Percentiles rank a stretch among this genome's conserved stretches.
Evolutionary conservation across 2,329 filamentous ascomycete species (phyloP).

Genomic region (Ophiostoma piceae): DNA sequence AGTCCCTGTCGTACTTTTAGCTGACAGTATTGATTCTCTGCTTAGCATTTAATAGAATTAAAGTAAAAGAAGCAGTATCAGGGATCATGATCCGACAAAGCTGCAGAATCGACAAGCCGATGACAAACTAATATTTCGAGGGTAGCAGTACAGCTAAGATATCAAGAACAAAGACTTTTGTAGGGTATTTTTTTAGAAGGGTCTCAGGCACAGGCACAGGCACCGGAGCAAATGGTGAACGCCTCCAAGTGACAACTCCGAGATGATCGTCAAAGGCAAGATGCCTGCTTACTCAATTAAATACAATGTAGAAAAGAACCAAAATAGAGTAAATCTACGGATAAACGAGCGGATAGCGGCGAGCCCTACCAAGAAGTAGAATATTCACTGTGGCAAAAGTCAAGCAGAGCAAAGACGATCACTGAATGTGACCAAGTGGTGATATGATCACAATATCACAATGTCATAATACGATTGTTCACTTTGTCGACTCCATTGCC

Average conservation of each 20-base stretch:
- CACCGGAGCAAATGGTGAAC: no score
- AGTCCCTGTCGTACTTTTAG: constrained; percentile 5
- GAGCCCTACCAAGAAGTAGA: background rate
- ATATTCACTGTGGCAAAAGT: background rate
- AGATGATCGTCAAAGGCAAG: no score
- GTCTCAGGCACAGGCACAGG: background rate
- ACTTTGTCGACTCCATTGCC: background rate
- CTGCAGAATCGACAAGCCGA: no score
- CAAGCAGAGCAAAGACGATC: background rate
- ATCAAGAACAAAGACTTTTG: no score
- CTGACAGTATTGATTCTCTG: background rate
- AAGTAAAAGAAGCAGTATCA: background rate
- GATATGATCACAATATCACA: no score
- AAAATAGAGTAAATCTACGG: background rate
- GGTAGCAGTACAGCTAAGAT: background rate
- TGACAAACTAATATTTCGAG: background rate
- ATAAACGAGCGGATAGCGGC: background rate
- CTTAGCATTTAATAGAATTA: background rate
- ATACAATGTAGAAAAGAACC: no score
- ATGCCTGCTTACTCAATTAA: no score
- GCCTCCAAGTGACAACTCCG: no score
- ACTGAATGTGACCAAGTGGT: background rate
- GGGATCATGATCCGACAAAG: background rate
- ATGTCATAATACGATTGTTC: background rate
- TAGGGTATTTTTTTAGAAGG: background rate